Conservation (phyloP, 495 filamentous ascomycete species). For the Aspergillus avenaceus region DNA sequence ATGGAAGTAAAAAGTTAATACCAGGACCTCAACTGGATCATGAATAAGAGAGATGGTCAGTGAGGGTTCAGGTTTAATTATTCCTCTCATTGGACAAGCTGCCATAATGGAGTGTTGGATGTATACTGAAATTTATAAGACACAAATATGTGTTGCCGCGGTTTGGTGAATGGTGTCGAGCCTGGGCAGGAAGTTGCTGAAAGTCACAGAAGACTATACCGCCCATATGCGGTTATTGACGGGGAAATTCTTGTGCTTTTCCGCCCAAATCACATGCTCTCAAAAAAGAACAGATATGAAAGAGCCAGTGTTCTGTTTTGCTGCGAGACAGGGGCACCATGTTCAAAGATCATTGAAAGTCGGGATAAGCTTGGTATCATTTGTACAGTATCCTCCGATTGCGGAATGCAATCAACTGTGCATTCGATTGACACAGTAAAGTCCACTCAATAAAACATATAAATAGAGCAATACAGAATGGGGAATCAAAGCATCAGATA, state of each 20-base stretch:
- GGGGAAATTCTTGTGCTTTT: not conserved
- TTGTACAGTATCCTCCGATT: not conserved
- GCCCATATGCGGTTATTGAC: not conserved
- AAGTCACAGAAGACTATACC: not conserved
- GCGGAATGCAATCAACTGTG: not conserved
- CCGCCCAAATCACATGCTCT: not conserved
- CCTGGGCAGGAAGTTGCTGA: not conserved
- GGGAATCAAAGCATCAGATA: slow-evolving; percentile 10
- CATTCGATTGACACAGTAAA: not conserved
- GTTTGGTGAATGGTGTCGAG: not conserved
- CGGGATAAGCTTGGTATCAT: too few relatives aligned
- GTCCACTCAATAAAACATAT: slow-evolving; percentile 1
- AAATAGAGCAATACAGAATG: not conserved
- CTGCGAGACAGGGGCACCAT: too few relatives aligned
- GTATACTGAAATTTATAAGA: not conserved
- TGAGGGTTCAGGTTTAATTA: not conserved
- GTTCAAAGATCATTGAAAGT: too few relatives aligned
- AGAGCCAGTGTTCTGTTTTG: too few relatives aligned
- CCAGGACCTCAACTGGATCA: not conserved
- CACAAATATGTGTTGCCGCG: not conserved
- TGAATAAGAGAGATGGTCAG: not conserved
- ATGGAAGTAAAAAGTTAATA: too few relatives aligned
- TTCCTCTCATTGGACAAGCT: not conserved
- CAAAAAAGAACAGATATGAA: too few relatives aligned
- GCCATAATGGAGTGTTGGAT: not conserved